Evolutionary conservation across 2,329 filamentous ascomycete species (phyloP).

Genomic region (Chrysosphaeria jannelii): DNA sequence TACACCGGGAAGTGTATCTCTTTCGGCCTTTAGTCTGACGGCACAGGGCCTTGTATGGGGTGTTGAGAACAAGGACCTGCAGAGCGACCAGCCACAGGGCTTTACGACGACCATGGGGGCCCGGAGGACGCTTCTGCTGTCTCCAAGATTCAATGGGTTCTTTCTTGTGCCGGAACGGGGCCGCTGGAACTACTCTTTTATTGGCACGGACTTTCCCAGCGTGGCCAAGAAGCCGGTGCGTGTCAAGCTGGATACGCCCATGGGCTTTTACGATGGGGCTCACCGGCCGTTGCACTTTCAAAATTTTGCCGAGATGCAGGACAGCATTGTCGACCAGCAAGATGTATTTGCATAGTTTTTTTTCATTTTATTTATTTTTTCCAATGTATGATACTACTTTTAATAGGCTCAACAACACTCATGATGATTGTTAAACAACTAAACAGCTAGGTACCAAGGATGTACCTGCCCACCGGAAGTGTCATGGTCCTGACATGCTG

Average conservation of each 20-base stretch:
- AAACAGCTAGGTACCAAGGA: too few relatives aligned
- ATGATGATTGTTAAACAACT: too few relatives aligned
- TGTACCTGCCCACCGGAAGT: too few relatives aligned
- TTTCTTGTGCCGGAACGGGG: slow-evolving; percentile 81
- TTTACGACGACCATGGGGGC: slow-evolving; percentile 81
- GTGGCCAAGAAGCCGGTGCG: slow-evolving; percentile 77
- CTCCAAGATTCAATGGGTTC: slow-evolving; percentile 79
- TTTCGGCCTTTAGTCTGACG: slow-evolving; percentile 79
- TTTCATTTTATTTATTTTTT: too few relatives aligned
- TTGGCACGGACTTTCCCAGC: slow-evolving; percentile 64
- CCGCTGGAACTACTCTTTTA: slow-evolving; percentile 95
- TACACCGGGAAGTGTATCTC: slow-evolving; percentile 81
- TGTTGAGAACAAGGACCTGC: slow-evolving; percentile 74
- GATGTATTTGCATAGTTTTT: slow-evolving; percentile 96
- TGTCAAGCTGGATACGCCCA: slow-evolving; percentile 78
- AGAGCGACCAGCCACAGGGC: slow-evolving; percentile 77
- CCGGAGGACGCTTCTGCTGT: slow-evolving; percentile 80
- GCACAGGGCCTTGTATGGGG: slow-evolving; percentile 92
- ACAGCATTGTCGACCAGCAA: slow-evolving; percentile 76
- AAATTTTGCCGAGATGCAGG: slow-evolving; percentile 89
- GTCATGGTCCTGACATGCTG: too few relatives aligned
- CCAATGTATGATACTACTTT: too few relatives aligned
- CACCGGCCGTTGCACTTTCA: slow-evolving; percentile 89
- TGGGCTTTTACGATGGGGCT: slow-evolving; percentile 70
- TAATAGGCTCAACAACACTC: too few relatives aligned